Conservation (phyloP, 2,329 filamentous ascomycete species). For the Aureobasidium subglaciale region DNA sequence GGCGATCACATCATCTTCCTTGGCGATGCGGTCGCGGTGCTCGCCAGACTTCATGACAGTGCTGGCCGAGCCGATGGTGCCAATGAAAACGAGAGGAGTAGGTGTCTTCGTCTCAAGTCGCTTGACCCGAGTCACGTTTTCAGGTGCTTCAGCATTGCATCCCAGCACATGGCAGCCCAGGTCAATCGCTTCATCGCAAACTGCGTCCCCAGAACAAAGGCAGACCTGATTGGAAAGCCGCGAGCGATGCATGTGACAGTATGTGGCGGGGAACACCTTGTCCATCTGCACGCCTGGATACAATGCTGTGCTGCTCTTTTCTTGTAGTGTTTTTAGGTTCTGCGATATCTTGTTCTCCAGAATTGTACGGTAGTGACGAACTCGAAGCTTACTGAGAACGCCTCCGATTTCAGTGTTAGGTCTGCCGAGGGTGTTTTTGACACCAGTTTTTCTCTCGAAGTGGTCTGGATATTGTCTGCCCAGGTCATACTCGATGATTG, state of each 20-base stretch:
- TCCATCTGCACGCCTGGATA: slow-evolving; percentile 21
- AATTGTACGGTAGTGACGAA: neutral
- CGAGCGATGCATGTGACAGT: slow-evolving; percentile 24
- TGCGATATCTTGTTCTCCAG: neutral
- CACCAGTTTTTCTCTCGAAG: slow-evolving; percentile 21
- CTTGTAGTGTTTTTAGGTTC: neutral
- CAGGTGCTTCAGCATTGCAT: neutral
- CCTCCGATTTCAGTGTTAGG: slow-evolving; percentile 20
- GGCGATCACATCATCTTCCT: slow-evolving; percentile 3
- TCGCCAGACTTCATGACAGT: slow-evolving; percentile 11
- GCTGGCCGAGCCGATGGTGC: slow-evolving; percentile 4
- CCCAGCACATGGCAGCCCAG: neutral
- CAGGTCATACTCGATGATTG: slow-evolving; percentile 26
- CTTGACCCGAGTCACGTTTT: neutral
- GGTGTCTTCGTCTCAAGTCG: neutral
- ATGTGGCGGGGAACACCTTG: slow-evolving; percentile 19
- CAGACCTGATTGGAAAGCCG: too few relatives aligned
- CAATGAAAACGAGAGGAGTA: slow-evolving; percentile 6
- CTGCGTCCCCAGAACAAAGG: neutral
- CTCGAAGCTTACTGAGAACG: slow-evolving; percentile 19
- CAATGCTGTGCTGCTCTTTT: neutral
- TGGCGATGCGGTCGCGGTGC: slow-evolving; percentile 7
- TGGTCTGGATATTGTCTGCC: slow-evolving; percentile 22
- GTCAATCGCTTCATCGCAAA: neutral
- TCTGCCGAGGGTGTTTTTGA: slow-evolving; percentile 19